phyloP scores from a whole-genome alignment of 192 early-diverging fungal genomes.

The Entomortierella chlamydospora region DNA sequence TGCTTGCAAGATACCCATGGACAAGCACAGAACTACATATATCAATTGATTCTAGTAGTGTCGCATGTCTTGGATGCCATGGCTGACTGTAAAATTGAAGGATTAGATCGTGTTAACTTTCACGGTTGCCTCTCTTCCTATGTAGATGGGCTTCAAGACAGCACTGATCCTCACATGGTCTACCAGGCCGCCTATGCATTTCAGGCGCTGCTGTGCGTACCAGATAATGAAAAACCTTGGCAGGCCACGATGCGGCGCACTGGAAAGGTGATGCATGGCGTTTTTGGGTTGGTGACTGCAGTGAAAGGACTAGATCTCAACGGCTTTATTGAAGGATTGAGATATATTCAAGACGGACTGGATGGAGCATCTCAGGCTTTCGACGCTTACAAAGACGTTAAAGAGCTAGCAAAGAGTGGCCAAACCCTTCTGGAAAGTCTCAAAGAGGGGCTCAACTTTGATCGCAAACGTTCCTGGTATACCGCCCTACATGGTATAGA shows the following conservation, averaged over 20 bases:
- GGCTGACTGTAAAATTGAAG: conserved; percentile 5
- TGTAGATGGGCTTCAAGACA: not conserved
- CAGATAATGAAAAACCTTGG: not conserved
- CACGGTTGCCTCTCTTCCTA: not conserved
- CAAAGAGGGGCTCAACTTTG: not conserved
- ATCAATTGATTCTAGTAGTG: conserved; percentile 7
- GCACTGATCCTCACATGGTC: conserved; percentile 9
- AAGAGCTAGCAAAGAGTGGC: conserved; percentile 2
- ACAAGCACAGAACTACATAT: not conserved
- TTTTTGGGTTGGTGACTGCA: not conserved
- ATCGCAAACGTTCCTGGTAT: conserved; percentile 12
- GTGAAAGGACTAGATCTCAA: conserved; percentile 1
- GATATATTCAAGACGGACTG: not conserved
- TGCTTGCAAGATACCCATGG: conserved; percentile 1
- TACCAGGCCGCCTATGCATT: conserved; percentile 12
- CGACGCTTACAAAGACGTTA: not conserved
- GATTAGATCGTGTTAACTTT: not conserved
- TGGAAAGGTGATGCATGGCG: not conserved
- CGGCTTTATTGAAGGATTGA: not conserved
- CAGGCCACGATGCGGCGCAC: conserved; percentile 3
- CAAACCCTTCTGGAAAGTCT: not conserved
- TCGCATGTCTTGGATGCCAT: conserved; percentile 14
- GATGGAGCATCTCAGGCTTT: not conserved
- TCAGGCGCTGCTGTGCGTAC: conserved; percentile 7
- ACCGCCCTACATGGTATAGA: not conserved